Evolutionary conservation across 768 basidiomycete species (phyloP), one percentile per base, ranked within the genome.

Genomic region (Lactarius hatsudake): DNA sequence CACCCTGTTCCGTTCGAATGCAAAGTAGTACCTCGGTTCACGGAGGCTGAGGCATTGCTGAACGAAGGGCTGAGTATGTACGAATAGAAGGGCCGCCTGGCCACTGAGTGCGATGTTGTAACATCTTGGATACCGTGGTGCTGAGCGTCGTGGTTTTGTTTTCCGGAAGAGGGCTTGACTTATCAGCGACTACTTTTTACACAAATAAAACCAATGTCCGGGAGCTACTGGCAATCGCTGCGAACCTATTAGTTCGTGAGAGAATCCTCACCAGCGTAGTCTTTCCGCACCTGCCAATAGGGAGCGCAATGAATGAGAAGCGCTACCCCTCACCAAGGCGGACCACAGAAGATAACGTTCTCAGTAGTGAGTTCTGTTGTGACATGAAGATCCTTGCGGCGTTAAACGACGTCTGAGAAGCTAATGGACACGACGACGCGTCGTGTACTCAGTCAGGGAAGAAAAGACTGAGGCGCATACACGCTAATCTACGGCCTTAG

Each of bases 231-330:
- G 34, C 34, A 34, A 34, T 34, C 34, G 34, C 34, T 2, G 34
- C 8, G 34, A 34, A 9, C 9, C 34, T 1, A 34, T 9, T 34
- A 2, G 34, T 34, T 34, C 34, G 34, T 34, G 91, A 89, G 10
- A 94, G 78, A 28, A 95, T 74, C 68, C 91, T 79, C 0, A 91
- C 90, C 34, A 94, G 76, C 0, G 91, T 93, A 1, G 89, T 91
- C 76, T 90, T 91, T 23, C 89, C 88, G n/a, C n/a, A n/a, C n/a
- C n/a, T n/a, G n/a, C n/a, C 15, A 30, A 58, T 64, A 30, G 51
- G 54, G 57, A 55, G 59, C 20, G 56, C 13, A 45, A 57, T 30
- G 53, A 34, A 34, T 34, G 32, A 34, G 32, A 9, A 9, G 34
- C 34, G 8, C 34, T 34, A 34, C 34, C 26, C 12, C 76, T 66